Conservation (phyloP, 164 flowering plant species). For the Protea cynaroides region DNA sequence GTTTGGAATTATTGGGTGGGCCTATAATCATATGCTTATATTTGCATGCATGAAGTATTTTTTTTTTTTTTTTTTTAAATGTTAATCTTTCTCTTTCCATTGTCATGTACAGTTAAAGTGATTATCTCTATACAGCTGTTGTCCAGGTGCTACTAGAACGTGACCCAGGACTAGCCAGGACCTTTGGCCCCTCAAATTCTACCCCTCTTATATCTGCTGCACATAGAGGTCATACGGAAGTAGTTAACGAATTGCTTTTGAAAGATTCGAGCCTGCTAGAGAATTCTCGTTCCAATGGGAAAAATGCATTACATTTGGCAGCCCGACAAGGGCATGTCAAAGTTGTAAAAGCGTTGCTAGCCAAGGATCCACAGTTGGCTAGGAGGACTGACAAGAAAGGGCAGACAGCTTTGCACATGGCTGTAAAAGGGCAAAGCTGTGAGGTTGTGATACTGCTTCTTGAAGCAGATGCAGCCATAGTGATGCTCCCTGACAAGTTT, state of each 20-base stretch:
- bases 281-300: conserved; percentile 60
- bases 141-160: conserved; percentile 66
- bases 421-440: conserved; percentile 70
- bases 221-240: conserved; percentile 60
- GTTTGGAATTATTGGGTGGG: too few species aligned
- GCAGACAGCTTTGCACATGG: conserved; percentile 88
- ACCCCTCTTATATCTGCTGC: conserved; percentile 89
- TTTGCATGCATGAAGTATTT: background rate
- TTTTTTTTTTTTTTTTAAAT: background rate
- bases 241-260: conserved; percentile 55
- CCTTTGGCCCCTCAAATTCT: conserved; percentile 57
- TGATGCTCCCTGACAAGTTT: conserved; percentile 82
- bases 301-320: conserved; percentile 77
- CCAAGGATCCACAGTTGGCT: conserved; percentile 66
- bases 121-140: conserved; percentile 43
- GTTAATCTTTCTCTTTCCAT: background rate
- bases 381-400: conserved; percentile 81
- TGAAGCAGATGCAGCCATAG: conserved; percentile 74
- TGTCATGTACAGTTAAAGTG: conserved; percentile 3
- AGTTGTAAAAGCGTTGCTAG: conserved; percentile 62
- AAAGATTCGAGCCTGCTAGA: conserved; percentile 61
- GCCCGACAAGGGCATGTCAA: conserved; percentile 76
- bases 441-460: conserved; percentile 74
- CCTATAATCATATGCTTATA: too few species aligned
- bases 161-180: conserved; percentile 52